Base-by-base conservation (phyloP, 495 filamentous ascomycete genomes). In the Melanomma pulvis-pyrius region DNA sequence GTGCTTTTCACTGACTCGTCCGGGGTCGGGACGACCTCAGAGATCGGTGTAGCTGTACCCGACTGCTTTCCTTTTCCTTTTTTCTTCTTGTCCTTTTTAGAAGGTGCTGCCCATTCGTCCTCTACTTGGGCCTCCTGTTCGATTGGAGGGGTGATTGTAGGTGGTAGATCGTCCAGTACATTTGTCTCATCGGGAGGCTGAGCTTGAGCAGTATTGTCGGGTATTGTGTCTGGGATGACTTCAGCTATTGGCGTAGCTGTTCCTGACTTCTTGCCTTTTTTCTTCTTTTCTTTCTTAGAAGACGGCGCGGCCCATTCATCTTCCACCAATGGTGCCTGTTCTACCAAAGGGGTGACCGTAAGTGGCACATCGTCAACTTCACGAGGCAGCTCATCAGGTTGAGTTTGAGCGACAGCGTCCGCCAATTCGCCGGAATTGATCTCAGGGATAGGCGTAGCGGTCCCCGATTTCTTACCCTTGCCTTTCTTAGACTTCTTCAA, bases 401-500 rank as follows among this genome's bases (percentile, higher is more conserved):
- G 17, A 5, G 17, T 17, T 32, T 19, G 26, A 30, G 29, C 12
- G 29, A 9, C 29, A 9, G 30, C 51, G 19, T 32, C 25, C 1
- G 51, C 9, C n/a, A 3, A 44, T 3, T n/a, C 39, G 39, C 30
- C 30, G 4, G 12, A 44, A 15, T 3, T 44, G 39, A 3, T 17
- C 39, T 57, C 53, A 24, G 28, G 19, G 44, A 54, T 34, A 53
- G 47, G 47, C 12, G 59, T 61, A 32, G 48, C 11, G n/a, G 48
- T 41, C 24, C 48, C 48, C 12, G 47, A 52, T 17, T 57, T 41
- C 25, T 44, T 57, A 1, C 30, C 70, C 61, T 79, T 80, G 70
- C 80, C 80, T 70, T 80, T 78, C 55, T 67, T 75, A 49, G 80
- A 76, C 65, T 41, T 51, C 53, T 57, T 57, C 2, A 32, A 57